phyloP scores from a whole-genome alignment of 2,329 filamentous ascomycete genomes.

The Colletotrichum lupini region DNA sequence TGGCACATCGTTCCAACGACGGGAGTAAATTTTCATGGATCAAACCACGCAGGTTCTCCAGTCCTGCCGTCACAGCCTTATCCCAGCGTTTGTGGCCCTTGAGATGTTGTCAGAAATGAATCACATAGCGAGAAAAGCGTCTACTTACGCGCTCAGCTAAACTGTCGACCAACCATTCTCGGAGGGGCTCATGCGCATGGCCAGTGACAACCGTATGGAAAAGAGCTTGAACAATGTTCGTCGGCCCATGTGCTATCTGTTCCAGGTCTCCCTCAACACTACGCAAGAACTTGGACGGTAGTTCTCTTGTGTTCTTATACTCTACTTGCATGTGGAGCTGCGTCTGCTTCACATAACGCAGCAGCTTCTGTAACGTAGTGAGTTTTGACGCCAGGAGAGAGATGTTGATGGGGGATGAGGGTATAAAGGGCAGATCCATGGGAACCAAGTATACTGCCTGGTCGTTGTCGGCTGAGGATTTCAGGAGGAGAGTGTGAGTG shows the following conservation, averaged over 20 bases:
- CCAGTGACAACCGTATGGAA: slow-evolving; percentile 90
- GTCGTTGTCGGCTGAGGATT: slow-evolving; percentile 52
- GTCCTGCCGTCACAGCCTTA: slow-evolving; percentile 81
- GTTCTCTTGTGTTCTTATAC: slow-evolving; percentile 84
- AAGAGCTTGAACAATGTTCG: slow-evolving; percentile 76
- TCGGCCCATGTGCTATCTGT: slow-evolving; percentile 66
- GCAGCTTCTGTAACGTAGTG: slow-evolving; percentile 85
- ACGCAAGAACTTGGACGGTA: slow-evolving; percentile 81
- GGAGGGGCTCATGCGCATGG: slow-evolving; percentile 78
- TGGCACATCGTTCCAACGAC: slow-evolving; percentile 82
- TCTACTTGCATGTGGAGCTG: slow-evolving; percentile 83
- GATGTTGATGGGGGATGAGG: slow-evolving; percentile 81
- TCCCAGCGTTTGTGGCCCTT: slow-evolving; percentile 97
- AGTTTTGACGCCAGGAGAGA: slow-evolving; percentile 88
- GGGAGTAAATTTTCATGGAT: slow-evolving; percentile 91
- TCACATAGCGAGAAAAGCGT: slow-evolving; percentile 7
- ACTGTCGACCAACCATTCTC: slow-evolving; percentile 90
- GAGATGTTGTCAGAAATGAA: slow-evolving; percentile 31
- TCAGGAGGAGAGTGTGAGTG: slow-evolving; percentile 79
- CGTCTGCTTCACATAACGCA: slow-evolving; percentile 86
- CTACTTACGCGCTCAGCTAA: slow-evolving; percentile 77
- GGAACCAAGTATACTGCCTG: slow-evolving; percentile 72
- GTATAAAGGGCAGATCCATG: slow-evolving; percentile 86
- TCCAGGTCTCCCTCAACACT: slow-evolving; percentile 81
- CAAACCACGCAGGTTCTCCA: slow-evolving; percentile 80